phyloP scores from a whole-genome alignment of 345 rosid genomes.

The Balakata baccata region DNA sequence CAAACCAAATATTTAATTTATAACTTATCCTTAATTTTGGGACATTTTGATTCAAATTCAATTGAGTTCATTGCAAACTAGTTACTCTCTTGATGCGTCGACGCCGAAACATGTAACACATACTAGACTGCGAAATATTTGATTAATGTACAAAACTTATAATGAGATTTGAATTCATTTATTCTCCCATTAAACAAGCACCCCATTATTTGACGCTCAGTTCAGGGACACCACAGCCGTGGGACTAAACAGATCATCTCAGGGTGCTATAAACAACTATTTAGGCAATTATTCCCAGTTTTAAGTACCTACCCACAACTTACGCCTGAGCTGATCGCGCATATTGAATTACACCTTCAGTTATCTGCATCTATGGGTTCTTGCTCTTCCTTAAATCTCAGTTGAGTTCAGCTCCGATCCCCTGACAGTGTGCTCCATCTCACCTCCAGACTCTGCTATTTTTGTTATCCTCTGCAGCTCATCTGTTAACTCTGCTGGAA shows the following conservation, averaged over 20 bases:
- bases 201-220: not conserved
- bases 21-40: not conserved
- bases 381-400: constrained; percentile 58
- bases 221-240: not conserved
- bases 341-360: constrained; percentile 16
- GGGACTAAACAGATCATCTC: not conserved
- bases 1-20: not conserved
- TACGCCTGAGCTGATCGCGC: constrained; percentile 4
- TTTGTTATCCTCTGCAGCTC: constrained; percentile 76
- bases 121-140: not conserved
- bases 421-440: constrained; percentile 32
- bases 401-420: constrained; percentile 36
- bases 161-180: not conserved
- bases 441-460: constrained; percentile 61
- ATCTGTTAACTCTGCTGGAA: constrained; percentile 34
- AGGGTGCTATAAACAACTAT: not conserved
- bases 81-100: not conserved
- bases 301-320: not conserved
- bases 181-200: constrained; percentile 1
- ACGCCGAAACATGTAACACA: not conserved
- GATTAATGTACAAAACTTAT: not conserved
- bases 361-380: constrained; percentile 39
- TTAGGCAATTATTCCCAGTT: not conserved
- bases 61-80: not conserved
- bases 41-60: not conserved